phyloP scores from a whole-genome alignment of 1,284 basidiomycete genomes.

The Leccinum subrobustum region DNA sequence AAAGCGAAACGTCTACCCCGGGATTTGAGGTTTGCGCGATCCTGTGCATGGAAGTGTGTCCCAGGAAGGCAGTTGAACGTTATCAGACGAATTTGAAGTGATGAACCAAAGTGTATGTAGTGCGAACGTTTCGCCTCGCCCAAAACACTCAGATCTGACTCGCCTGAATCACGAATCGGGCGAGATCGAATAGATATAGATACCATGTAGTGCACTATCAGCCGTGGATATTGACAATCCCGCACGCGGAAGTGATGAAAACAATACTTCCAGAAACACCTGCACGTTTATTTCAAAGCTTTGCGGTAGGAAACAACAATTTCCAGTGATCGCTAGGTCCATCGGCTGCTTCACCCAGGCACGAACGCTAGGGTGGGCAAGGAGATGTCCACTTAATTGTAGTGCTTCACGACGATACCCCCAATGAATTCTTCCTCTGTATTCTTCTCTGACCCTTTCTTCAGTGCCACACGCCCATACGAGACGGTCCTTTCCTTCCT shows the following conservation, averaged over 20 bases:
- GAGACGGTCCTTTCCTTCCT: constrained; percentile 1
- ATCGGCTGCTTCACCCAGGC: background rate
- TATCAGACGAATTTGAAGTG: background rate
- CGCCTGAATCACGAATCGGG: background rate
- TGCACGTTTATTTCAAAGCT: background rate
- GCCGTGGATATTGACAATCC: background rate
- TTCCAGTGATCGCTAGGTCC: background rate
- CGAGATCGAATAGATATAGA: background rate
- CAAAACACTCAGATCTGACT: background rate
- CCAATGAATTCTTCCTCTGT: constrained; percentile 42
- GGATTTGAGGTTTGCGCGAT: background rate
- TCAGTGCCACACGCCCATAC: background rate
- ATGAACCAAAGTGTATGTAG: background rate
- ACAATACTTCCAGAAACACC: background rate
- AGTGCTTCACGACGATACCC: constrained; percentile 44
- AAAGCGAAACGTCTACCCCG: background rate
- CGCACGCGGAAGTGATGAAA: background rate
- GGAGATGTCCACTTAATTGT: constrained; percentile 28
- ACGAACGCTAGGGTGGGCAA: background rate
- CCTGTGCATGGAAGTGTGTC: background rate
- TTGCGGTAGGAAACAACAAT: background rate
- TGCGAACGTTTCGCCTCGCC: background rate
- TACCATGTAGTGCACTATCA: background rate
- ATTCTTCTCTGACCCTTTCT: constrained; percentile 28
- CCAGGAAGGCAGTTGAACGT: background rate